Percentiles rank a stretch among this genome's conserved stretches.
Evolutionary conservation across 2,329 filamentous ascomycete species (phyloP).

Genomic region (Nemania diffusa): DNA sequence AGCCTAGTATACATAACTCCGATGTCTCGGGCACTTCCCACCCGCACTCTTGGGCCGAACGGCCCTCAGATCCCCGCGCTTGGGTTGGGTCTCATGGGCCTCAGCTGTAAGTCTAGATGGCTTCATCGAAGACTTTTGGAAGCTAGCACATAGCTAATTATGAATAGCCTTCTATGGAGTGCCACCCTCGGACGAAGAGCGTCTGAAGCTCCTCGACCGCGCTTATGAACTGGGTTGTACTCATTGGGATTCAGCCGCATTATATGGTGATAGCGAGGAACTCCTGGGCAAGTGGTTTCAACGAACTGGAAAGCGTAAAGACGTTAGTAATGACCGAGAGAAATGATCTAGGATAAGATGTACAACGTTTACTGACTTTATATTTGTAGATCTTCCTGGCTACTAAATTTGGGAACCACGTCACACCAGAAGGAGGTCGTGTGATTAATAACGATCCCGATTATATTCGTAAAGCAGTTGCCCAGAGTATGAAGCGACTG

Average conservation of each 20-base stretch:
- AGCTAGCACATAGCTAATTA: too few species aligned
- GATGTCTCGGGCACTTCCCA: too few species aligned
- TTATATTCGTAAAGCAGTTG: not conserved
- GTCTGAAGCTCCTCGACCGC: not conserved
- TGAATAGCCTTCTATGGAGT: not conserved
- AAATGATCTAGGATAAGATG: too few species aligned
- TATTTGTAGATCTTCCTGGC: not conserved
- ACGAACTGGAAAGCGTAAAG: conserved; percentile 54
- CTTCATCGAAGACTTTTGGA: not conserved
- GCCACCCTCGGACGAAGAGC: not conserved
- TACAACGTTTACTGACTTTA: too few species aligned
- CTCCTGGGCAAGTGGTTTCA: conserved; percentile 61
- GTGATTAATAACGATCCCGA: not conserved
- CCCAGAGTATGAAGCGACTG: not conserved
- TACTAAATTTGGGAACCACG: not conserved
- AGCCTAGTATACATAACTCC: too few species aligned
- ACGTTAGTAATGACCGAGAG: not conserved
- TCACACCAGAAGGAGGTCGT: too few species aligned
- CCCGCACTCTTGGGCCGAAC: not conserved
- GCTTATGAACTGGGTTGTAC: not conserved
- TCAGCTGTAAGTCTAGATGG: not conserved
- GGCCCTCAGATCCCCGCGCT: conserved; percentile 1
- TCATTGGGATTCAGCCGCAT: conserved; percentile 3
- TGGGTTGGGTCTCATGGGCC: conserved; percentile 4
- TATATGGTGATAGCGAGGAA: conserved; percentile 60